Percentiles rank a stretch among this genome's conserved stretches.
Evolutionary conservation across 176 grass and related monocot species (phyloP).

Genomic region (Leersia perrieri): DNA sequence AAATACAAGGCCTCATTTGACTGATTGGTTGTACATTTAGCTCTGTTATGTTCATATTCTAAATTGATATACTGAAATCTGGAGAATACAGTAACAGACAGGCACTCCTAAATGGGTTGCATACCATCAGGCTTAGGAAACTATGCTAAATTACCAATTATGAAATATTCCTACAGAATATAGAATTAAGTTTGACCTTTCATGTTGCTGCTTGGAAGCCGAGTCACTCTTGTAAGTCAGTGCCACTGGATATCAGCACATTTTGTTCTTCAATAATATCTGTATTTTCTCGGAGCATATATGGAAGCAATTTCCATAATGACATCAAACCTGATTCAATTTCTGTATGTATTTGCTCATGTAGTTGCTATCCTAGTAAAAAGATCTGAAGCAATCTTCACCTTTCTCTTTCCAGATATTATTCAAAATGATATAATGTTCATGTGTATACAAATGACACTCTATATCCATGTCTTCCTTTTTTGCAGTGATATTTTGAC

Average conservation of each 20-base stretch:
- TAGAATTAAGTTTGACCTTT: neutral
- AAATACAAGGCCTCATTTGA: slow-evolving; percentile 10
- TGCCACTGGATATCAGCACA: neutral
- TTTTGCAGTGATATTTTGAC: neutral
- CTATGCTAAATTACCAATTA: neutral
- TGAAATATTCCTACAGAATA: neutral
- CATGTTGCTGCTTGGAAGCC: neutral
- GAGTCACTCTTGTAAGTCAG: neutral
- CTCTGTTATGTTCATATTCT: neutral
- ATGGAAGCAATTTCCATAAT: neutral
- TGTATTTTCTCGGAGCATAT: neutral
- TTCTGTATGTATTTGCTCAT: neutral
- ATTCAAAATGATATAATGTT: neutral
- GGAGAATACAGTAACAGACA: neutral
- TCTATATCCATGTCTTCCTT: neutral
- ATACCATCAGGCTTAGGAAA: neutral
- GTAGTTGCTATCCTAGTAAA: neutral
- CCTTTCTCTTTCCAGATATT: neutral
- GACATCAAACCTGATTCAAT: neutral
- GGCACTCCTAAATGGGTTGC: neutral
- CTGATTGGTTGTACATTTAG: neutral
- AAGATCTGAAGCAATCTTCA: neutral
- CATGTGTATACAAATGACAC: slow-evolving; percentile 1
- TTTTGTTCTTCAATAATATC: neutral
- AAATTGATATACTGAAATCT: neutral